Conservation (phyloP, 208 protist species). For the Trypanosoma platydactyli region DNA sequence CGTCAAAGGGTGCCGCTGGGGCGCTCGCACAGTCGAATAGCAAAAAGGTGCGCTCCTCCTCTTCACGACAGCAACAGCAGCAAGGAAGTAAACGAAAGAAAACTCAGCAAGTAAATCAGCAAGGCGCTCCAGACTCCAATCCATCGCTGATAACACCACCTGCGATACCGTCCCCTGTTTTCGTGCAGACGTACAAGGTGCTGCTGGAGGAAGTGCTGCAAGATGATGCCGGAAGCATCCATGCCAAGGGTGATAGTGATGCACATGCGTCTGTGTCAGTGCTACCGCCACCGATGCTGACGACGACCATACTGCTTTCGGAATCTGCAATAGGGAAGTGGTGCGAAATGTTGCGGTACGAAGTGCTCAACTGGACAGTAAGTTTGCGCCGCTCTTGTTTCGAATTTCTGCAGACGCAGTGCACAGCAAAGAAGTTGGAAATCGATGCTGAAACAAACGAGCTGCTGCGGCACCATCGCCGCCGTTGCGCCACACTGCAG, state of each 20-base stretch:
- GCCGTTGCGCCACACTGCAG: slow-evolving; percentile 77
- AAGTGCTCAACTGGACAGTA: slow-evolving; percentile 46
- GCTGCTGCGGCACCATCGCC: slow-evolving; percentile 71
- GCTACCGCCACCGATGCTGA: no score
- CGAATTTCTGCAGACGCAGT: slow-evolving; percentile 25
- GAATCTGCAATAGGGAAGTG: slow-evolving; percentile 29
- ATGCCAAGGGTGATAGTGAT: no score
- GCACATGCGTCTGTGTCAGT: no score
- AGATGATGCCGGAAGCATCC: slow-evolving; percentile 13
- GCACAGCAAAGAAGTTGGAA: slow-evolving; percentile 23
- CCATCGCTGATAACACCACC: not conserved
- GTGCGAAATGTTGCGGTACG: slow-evolving; percentile 40
- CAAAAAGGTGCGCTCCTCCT: not conserved
- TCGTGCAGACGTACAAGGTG: slow-evolving; percentile 2
- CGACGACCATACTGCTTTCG: slow-evolving; percentile 20
- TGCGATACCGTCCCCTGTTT: not conserved
- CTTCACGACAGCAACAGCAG: slow-evolving; percentile 2
- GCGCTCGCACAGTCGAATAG: not conserved
- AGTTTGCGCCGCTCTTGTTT: slow-evolving; percentile 24
- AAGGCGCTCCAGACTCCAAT: slow-evolving; percentile 10
- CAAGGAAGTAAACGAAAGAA: not conserved
- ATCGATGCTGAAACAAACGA: slow-evolving; percentile 64
- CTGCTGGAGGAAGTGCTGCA: slow-evolving; percentile 5
- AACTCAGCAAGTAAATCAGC: not conserved
- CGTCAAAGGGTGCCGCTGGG: not conserved